A percentile compares a stretch with the other conserved stretches of the same genome.
These are phyloP conservation scores for Pichia cephalocereana DNA, from an alignment of 805 yeast genomes.

Conservation along the genomic window DNA sequence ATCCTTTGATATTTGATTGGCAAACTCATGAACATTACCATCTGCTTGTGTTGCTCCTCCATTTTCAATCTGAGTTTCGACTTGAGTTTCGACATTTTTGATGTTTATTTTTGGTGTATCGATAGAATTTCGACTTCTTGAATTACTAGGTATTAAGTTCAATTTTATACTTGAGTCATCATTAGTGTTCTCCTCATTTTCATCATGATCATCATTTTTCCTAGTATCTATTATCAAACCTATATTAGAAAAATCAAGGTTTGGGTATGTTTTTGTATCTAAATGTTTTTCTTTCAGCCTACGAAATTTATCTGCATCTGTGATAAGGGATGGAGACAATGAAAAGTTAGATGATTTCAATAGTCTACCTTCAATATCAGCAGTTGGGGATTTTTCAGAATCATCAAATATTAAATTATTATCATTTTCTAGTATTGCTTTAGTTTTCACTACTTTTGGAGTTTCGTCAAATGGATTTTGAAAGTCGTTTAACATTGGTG, in stretches of 20 bases:
- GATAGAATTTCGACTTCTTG: background rate
- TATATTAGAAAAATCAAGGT: slow-evolving; percentile 15
- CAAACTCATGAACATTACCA: slow-evolving; percentile 15
- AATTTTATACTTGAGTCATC: slow-evolving; percentile 18
- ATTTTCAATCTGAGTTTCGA: background rate
- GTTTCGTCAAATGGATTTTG: slow-evolving; percentile 31
- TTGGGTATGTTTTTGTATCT: background rate
- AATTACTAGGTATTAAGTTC: slow-evolving; percentile 13
- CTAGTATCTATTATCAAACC: slow-evolving; percentile 18
- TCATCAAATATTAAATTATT: background rate
- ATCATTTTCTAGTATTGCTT: background rate
- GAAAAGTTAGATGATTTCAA: background rate
- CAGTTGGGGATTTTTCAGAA: background rate
- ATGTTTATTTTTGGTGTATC: background rate
- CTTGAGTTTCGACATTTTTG: background rate
- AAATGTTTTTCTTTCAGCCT: slow-evolving; percentile 14
- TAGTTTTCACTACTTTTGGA: slow-evolving; percentile 10
- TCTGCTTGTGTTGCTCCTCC: slow-evolving; percentile 15
- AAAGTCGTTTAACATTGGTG: slow-evolving; percentile 23
- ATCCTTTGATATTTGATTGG: slow-evolving; percentile 10
- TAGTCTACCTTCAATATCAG: background rate
- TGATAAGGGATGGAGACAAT: background rate
- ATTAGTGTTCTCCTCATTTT: slow-evolving; percentile 5
- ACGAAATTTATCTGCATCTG: slow-evolving; percentile 17
- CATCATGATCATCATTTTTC: slow-evolving; percentile 9